phyloP scores from a whole-genome alignment of 1,284 basidiomycete species.

The Xerocomus alliaceus region DNA sequence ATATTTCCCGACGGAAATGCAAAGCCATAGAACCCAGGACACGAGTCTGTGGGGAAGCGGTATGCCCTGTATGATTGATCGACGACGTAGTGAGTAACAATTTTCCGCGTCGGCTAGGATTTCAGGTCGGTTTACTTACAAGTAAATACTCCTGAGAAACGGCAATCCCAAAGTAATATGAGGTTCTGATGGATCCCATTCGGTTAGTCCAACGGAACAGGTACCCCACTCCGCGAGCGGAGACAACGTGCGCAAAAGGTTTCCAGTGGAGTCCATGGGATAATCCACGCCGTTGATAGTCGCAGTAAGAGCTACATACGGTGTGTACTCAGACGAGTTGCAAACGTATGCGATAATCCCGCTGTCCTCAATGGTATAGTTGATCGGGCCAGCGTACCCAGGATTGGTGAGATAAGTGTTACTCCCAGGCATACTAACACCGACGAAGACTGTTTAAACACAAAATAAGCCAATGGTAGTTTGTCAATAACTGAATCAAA shows the following conservation, averaged over 20 bases:
- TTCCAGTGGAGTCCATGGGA: conserved; percentile 31
- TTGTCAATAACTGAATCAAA: not conserved
- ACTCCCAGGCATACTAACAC: conserved; percentile 4
- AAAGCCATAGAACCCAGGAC: conserved; percentile 35
- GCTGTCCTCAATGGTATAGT: not conserved
- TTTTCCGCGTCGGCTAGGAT: too few relatives aligned
- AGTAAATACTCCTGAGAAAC: conserved; percentile 23
- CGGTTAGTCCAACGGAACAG: conserved; percentile 14
- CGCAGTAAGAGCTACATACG: conserved; percentile 28
- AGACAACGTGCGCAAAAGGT: conserved; percentile 21
- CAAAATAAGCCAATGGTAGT: not conserved
- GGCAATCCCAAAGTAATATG: conserved; percentile 18
- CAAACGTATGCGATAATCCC: conserved; percentile 26
- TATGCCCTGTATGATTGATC: conserved; percentile 25
- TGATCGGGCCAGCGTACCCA: conserved; percentile 22
- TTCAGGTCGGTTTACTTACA: conserved; percentile 10
- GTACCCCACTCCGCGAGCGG: conserved; percentile 9
- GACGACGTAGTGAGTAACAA: not conserved
- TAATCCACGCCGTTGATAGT: conserved; percentile 38
- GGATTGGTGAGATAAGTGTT: conserved; percentile 11
- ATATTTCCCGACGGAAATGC: conserved; percentile 31
- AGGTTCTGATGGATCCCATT: conserved; percentile 1
- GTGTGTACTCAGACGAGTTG: conserved; percentile 24
- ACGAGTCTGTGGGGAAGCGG: conserved; percentile 36
- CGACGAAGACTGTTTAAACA: conserved; percentile 11